Conservation (phyloP, 2,329 filamentous ascomycete genomes). For the Colletotrichum noveboracense region DNA sequence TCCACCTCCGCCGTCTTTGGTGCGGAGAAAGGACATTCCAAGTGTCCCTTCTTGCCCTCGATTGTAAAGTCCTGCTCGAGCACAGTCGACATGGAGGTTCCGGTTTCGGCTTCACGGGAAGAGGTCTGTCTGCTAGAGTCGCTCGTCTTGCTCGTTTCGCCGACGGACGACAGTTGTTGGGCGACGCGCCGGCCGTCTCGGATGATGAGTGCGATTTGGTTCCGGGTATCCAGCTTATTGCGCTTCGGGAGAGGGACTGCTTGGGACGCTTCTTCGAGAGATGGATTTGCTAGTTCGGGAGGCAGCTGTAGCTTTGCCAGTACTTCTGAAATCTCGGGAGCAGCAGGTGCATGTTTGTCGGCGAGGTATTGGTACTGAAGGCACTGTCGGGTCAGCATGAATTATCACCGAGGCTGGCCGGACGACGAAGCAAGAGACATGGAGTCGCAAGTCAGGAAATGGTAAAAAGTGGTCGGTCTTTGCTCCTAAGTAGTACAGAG, state of each 20-base stretch:
- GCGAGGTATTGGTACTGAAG: slow-evolving; percentile 67
- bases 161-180: slow-evolving; percentile 53
- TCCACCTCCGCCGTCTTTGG: slow-evolving; percentile 23
- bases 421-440: slow-evolving; percentile 12
- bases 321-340: slow-evolving; percentile 70
- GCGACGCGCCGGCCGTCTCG: slow-evolving; percentile 67
- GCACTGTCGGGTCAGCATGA: slow-evolving; percentile 23
- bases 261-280: slow-evolving; percentile 51
- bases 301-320: slow-evolving; percentile 71
- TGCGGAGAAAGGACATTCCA: slow-evolving; percentile 81
- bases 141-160: slow-evolving; percentile 56
- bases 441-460: slow-evolving; percentile 42
- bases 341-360: slow-evolving; percentile 71
- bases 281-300: slow-evolving; percentile 51
- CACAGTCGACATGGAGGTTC: slow-evolving; percentile 66
- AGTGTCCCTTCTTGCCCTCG: slow-evolving; percentile 76
- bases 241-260: slow-evolving; percentile 61
- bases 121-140: slow-evolving; percentile 53
- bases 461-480: slow-evolving; percentile 64
- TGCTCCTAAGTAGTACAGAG: slow-evolving; percentile 46
- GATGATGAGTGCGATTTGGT: slow-evolving; percentile 67
- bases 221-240: slow-evolving; percentile 50
- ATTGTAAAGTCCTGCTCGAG: slow-evolving; percentile 93
- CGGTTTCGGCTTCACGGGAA: slow-evolving; percentile 47
- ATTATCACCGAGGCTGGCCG: background rate